Conservation (phyloP, 2,329 filamentous ascomycete species). For the Paraphoma chrysanthemicola region DNA sequence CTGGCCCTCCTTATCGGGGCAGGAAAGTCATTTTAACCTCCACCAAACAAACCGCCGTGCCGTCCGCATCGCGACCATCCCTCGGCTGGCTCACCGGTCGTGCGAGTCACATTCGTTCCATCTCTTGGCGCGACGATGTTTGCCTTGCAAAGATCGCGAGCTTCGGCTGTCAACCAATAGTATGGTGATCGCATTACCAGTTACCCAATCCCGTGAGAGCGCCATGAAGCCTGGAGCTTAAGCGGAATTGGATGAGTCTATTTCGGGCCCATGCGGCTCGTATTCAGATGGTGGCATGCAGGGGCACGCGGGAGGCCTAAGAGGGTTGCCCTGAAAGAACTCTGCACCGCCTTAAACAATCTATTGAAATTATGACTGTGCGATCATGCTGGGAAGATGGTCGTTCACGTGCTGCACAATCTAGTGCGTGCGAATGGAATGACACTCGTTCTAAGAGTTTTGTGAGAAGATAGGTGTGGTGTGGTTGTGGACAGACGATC, state of each 20-base stretch:
- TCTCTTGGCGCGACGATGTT: conserved; percentile 19
- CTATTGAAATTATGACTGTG: conserved; percentile 17
- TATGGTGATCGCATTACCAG: conserved; percentile 9
- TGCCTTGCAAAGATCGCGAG: conserved; percentile 23
- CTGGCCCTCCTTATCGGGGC: conserved; percentile 17
- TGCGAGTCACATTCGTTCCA: conserved; percentile 23
- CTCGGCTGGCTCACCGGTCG: conserved; percentile 30
- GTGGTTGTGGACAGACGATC: neutral
- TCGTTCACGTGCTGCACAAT: neutral
- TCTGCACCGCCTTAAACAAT: conserved; percentile 13
- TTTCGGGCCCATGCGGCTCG: conserved; percentile 20
- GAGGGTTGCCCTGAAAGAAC: conserved; percentile 6
- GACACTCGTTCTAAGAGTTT: neutral
- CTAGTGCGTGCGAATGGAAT: neutral
- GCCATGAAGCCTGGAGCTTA: conserved; percentile 13
- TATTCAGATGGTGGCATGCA: conserved; percentile 10
- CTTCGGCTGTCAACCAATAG: conserved; percentile 13
- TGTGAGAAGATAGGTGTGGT: neutral
- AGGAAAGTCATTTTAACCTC: conserved; percentile 28
- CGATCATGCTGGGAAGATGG: neutral
- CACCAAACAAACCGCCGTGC: conserved; percentile 14
- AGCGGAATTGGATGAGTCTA: conserved; percentile 25
- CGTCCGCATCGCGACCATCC: conserved; percentile 7
- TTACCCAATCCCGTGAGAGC: conserved; percentile 5
- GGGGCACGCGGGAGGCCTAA: conserved; percentile 20